Base-by-base conservation (phyloP, 2,329 filamentous ascomycete genomes). In the Alternaria infectoria region DNA sequence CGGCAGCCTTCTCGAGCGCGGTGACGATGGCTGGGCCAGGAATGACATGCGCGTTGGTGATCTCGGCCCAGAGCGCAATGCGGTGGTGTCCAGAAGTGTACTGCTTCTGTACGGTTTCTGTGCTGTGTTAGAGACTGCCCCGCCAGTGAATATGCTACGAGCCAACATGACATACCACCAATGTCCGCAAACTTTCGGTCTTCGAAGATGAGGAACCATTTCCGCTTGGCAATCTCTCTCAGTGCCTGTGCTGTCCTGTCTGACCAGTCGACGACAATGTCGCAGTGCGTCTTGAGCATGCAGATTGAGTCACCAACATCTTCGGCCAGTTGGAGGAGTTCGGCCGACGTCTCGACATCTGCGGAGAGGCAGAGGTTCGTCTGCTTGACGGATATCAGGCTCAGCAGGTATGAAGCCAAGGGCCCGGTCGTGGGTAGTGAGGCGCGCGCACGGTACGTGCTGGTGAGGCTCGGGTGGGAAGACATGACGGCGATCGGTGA, bases 221-320 rank as follows among this genome's bases (percentile, higher is more conserved):
- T 86, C 57, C 83, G 78, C 69, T 76, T 74, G 3, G 83, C 81
- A 46, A 86, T 80, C 40, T 85, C 84, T 52, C 81, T 77, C 66
- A 87, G 72, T 1, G 81, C 80, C 61, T 80, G 71, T 17, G 85
- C 84, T 2, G 86, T 88, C 61, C 86, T 82, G 62, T 86, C 84
- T 13, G 83, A 84, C 82, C 87, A 89, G 76, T 89, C 87, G 65
- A 85, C 83, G 69, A 89, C 85, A 56, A 87, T 87, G 76, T 89
- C 87, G 59, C 86, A 87, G 71, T 89, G 86, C 5, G 88, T 86
- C 76, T 89, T 87, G 59, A 89, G 80, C 26, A 89, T 77, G 67
- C 86, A 87, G 61, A 89, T 89, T 64, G 85, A 83, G 68, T 88
- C 86, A 62, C 88, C 87, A 15, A 89, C 82, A 36, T 88, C 83